Percentiles rank a stretch among this genome's conserved stretches.
phyloP scores from a whole-genome alignment of 2,329 filamentous ascomycete genomes.

The Cercospora sp. region DNA sequence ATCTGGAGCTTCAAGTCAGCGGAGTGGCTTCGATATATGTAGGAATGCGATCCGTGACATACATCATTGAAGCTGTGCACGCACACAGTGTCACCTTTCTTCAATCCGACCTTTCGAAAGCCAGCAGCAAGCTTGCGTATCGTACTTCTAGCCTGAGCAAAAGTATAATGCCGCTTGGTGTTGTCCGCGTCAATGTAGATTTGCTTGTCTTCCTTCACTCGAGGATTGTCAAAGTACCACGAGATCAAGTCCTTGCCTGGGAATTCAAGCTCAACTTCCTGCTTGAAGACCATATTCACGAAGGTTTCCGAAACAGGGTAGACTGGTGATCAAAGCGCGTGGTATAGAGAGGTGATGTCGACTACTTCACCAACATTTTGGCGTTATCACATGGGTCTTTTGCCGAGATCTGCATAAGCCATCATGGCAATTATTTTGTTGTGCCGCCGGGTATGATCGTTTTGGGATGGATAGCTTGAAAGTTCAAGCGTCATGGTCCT shows the following conservation, averaged over 20 bases:
- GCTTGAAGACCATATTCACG: slow-evolving; percentile 24
- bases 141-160: slow-evolving; percentile 45
- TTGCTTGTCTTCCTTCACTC: slow-evolving; percentile 49
- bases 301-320: not conserved
- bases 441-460: slow-evolving; percentile 5
- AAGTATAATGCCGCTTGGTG: slow-evolving; percentile 43
- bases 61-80: slow-evolving; percentile 52
- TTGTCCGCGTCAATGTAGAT: slow-evolving; percentile 52
- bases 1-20: not conserved
- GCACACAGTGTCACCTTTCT: slow-evolving; percentile 54
- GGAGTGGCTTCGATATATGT: too few species aligned
- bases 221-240: slow-evolving; percentile 53
- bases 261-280: slow-evolving; percentile 31
- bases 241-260: slow-evolving; percentile 54
- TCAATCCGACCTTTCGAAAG: slow-evolving; percentile 48
- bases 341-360: not conserved
- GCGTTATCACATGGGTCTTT: not conserved
- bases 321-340: not conserved
- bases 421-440: slow-evolving; percentile 5
- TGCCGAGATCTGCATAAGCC: not conserved
- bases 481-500: slow-evolving; percentile 2
- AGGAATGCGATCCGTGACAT: not conserved
- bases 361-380: not conserved
- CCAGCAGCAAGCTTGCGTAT: slow-evolving; percentile 54
- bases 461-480: slow-evolving; percentile 2